Conservation (phyloP, 1,284 basidiomycete genomes). For the Leccinum fallax region DNA sequence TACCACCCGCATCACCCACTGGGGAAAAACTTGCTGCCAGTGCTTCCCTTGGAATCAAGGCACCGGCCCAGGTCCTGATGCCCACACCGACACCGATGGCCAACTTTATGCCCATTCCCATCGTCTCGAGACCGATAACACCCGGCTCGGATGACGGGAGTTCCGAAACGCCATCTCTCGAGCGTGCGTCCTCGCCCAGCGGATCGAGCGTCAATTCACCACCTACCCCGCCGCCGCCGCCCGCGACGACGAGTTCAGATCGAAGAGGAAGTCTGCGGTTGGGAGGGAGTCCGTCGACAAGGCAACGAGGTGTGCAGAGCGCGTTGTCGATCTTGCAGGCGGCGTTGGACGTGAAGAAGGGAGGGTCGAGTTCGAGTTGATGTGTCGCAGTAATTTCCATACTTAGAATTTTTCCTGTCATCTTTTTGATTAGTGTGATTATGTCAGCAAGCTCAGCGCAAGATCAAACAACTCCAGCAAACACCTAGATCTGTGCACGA, state of each 20-base stretch:
- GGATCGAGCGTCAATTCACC: slow-evolving; percentile 30
- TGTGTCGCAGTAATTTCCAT: not conserved
- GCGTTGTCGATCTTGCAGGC: slow-evolving; percentile 94
- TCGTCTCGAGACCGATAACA: slow-evolving; percentile 76
- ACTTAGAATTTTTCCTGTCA: not conserved
- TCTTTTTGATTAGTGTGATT: not conserved
- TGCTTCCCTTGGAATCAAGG: slow-evolving; percentile 6
- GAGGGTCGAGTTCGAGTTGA: slow-evolving; percentile 7
- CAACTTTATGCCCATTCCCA: slow-evolving; percentile 42
- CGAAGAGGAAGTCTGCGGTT: slow-evolving; percentile 91
- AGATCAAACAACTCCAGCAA: not conserved
- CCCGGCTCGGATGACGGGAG: slow-evolving; percentile 38
- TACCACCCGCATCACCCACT: slow-evolving; percentile 74
- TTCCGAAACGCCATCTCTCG: slow-evolving; percentile 38
- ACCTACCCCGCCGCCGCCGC: slow-evolving; percentile 44
- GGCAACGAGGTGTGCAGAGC: slow-evolving; percentile 89
- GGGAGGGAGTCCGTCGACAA: slow-evolving; percentile 90
- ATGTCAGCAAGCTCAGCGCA: not conserved
- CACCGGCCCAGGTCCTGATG: slow-evolving; percentile 2
- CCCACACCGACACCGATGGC: slow-evolving; percentile 27
- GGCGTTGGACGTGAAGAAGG: slow-evolving; percentile 75
- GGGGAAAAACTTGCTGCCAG: slow-evolving; percentile 4
- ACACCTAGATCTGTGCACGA: not conserved
- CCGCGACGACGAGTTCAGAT: slow-evolving; percentile 59
- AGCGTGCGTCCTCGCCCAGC: slow-evolving; percentile 32